A percentile compares a stretch with the other conserved stretches of the same genome.
Conservation (phyloP, 768 basidiomycete genomes). For the Mycena kentingensis region DNA sequence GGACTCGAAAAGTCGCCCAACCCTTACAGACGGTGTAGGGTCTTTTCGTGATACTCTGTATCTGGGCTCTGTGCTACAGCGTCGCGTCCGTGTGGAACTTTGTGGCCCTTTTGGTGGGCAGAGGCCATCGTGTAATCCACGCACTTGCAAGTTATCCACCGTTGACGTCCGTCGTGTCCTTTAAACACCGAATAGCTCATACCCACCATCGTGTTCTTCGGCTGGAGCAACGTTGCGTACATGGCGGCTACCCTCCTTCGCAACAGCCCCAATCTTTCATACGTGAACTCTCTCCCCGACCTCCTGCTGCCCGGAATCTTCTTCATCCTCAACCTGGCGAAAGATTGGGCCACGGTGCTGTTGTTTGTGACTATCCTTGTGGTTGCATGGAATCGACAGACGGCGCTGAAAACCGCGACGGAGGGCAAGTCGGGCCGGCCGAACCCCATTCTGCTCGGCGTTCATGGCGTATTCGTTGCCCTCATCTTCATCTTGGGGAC, state of each 20-base stretch:
- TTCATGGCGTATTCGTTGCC: slow-evolving; percentile 13
- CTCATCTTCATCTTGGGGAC: slow-evolving; percentile 19
- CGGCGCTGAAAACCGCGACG: slow-evolving; percentile 4
- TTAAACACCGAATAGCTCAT: no score
- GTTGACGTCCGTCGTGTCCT: no score
- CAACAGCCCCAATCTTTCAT: neutral
- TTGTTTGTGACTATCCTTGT: slow-evolving; percentile 15
- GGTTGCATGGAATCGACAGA: slow-evolving; percentile 15
- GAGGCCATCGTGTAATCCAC: slow-evolving; percentile 18
- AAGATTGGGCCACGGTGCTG: slow-evolving; percentile 12
- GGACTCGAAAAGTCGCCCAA: neutral
- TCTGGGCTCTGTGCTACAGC: slow-evolving; percentile 11
- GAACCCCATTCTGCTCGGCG: slow-evolving; percentile 4
- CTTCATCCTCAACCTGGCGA: slow-evolving; percentile 7
- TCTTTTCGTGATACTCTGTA: slow-evolving; percentile 11
- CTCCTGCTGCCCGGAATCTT: slow-evolving; percentile 2
- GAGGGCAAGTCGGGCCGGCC: slow-evolving; percentile 16
- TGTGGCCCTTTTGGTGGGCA: slow-evolving; percentile 4
- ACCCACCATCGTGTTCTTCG: slow-evolving; percentile 14
- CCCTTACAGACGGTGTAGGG: slow-evolving; percentile 7
- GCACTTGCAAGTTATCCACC: no score
- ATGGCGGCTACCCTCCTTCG: slow-evolving; percentile 8
- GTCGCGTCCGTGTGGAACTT: slow-evolving; percentile 10
- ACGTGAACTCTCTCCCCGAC: neutral
- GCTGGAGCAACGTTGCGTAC: slow-evolving; percentile 15